Base-by-base conservation (phyloP, 345 rosid species). In the Dipteronia dyeriana region DNA sequence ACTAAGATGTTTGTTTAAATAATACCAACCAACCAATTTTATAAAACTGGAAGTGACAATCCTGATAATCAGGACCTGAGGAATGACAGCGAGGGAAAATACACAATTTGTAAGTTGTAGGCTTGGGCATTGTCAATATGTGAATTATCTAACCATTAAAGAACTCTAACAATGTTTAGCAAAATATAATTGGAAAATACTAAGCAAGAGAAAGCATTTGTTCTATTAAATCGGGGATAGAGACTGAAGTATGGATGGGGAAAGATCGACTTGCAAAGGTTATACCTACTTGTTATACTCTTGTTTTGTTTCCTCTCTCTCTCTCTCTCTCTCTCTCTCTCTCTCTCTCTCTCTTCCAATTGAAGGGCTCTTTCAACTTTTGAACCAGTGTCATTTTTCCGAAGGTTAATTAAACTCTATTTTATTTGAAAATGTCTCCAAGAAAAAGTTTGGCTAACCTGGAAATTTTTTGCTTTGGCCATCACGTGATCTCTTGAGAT, bases 401-500 rank as follows among this genome's bases (percentile, higher is more conserved):
- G 51, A 41, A 7, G 45, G 45, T 41, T 41, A 41, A 41, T 41
- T 41, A 41, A 41, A 41, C 9, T 41, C 45, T 7, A 6, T 41
- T 9, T 41, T 41, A 41, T 34, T 43, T 13, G 63, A 54, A 54
- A 70, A 2, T 66, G 29, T 17, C n/a, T 68, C 26, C 11, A 29
- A 5, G 25, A 56, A 68, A 75, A 57, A 31, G 29, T 70, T 69
- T 57, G 29, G 69, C 89, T 70, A 62, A 95, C 98, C 98, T 86
- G 95, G 78, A 82, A 82, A 74, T n/a, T 78, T 83, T 70, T 80
- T 88, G 63, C 71, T 86, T 78, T 70, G 87, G 84, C 66, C 74
- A 68, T 87, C 97, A n/a, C 80, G 73, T 4, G 79, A 81, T 85
- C 90, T 86, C 82, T 88, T 93, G 78, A 69, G 79, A 78, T 76